Evolutionary conservation across 202 grass and related monocot species (phyloP), one percentile per base, ranked within the genome.

Genomic region (Schoenoplectus triqueter): DNA sequence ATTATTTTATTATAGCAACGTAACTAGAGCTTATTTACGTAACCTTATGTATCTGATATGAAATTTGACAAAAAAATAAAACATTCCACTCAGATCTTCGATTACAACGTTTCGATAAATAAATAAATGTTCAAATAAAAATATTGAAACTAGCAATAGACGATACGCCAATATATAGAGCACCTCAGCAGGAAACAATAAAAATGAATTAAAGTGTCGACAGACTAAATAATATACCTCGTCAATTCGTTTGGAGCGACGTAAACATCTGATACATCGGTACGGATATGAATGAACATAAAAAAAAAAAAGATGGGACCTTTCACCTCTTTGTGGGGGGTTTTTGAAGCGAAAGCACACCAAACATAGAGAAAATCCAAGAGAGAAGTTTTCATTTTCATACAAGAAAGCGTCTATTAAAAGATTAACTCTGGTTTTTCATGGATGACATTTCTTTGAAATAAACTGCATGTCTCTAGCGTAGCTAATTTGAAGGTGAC

Each of bases 291-390:
- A 41, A 78, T 9, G 31, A 41, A 60, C 2, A 60, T 60, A 59
- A 78, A 31, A 20, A 2, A 15, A 76, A 56, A 55, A 76, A 50
- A 49, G 20, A 76, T 15, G 19, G 49, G 73, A 76, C 73, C 51
- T 56, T 18, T 56, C 20, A 76, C 73, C 73, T 40, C 31, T 31
- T 56, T 76, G 55, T 18, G 73, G 55, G 51, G 73, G 73, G 73
- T 40, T 76, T 78, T 78, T 77, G 74, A 78, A 60, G 74, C 22
- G 54, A 78, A 78, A 78, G 74, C 42, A 7, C 74, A 78, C 74
- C 74, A 78, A 78, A 78, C 74, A 0, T 9, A 7, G 20, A n/a
- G 51, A 57, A 78, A 57, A 31, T 31, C 22, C 73, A 56, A 77
- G 31, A 31, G 31, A 56, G 3, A 74, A 49, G 66, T 8, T 72